Conservation (phyloP, 805 yeast species). For the Lipomyces japonicus region DNA sequence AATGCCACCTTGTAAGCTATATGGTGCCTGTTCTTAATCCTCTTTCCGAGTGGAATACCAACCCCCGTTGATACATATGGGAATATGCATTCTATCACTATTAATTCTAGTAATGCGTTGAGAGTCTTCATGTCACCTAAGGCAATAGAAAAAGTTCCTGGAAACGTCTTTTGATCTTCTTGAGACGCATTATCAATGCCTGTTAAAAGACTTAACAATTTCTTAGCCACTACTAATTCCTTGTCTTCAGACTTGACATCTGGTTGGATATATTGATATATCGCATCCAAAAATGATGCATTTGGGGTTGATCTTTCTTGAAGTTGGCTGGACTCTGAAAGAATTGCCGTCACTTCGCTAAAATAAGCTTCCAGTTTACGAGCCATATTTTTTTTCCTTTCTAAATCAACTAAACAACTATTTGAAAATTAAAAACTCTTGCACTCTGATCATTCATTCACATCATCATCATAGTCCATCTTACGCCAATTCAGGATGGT, state of each 20-base stretch:
- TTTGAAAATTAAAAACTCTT: too few relatives aligned
- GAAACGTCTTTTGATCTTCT: constrained; percentile 13
- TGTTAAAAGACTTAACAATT: constrained; percentile 4
- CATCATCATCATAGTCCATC: too few relatives aligned
- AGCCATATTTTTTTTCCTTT: not conserved
- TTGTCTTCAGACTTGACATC: constrained; percentile 4
- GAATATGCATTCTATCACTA: constrained; percentile 69
- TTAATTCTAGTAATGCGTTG: constrained; percentile 57
- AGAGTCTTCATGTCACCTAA: constrained; percentile 79
- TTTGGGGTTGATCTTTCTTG: not conserved
- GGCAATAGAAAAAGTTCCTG: constrained; percentile 52
- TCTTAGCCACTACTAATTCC: constrained; percentile 5
- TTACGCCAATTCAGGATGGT: too few relatives aligned
- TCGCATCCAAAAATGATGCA: not conserved
- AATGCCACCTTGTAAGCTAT: not conserved
- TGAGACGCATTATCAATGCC: constrained; percentile 19
- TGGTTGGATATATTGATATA: not conserved
- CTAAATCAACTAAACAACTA: not conserved
- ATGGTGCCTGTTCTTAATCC: constrained; percentile 43
- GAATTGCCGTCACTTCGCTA: not conserved
- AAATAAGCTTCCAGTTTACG: constrained; percentile 3
- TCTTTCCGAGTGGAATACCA: constrained; percentile 61
- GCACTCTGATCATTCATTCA: too few relatives aligned
- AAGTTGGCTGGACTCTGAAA: constrained; percentile 3
- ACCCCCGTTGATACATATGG: constrained; percentile 54